Evolutionary conservation across 306 rosid species (phyloP), one percentile per base, ranked within the genome.

Genomic region (Adenanthera pavonina): DNA sequence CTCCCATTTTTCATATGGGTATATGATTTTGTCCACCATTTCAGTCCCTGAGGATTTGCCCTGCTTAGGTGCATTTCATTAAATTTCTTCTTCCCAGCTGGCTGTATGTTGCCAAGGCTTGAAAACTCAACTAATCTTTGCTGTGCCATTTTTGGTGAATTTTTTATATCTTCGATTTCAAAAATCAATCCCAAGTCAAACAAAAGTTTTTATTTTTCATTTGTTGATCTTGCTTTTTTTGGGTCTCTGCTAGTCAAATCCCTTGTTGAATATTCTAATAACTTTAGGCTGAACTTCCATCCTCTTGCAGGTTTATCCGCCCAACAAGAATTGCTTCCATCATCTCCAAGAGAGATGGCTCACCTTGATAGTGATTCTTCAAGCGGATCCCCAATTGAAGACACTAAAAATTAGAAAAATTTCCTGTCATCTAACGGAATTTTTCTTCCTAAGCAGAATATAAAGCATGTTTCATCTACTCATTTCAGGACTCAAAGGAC

Each of bases 291-390:
- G 51, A 71, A 70, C 52, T 30, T 54, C 51, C 30, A 38, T 66
- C 49, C 48, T 76, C 54, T 82, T 59, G 56, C 89, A 95, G 98
- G 88, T 82, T 82, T 94, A 1, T 41, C 96, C 73, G 83, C 93
- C 8, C 84, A 85, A 70, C 89, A 75, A 64, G 97, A 89, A 66
- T 83, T 91, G 40, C 87, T 82, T 51, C 90, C 99, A 40, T 49
- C 89, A 3, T 84, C 97, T 56, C 93, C 97, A 7, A 77, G 86
- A 78, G 94, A 85, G 34, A 43, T 78, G 52, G 74, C 83, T 75
- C 56, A 76, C 70, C 89, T 67, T 38, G 94, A 89, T 66, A 96
- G 97, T 69, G 98, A 96, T 85, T 88, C 94, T 60, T 93, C 99
- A 6, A 88, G 94, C 46, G 97, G 87, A 73, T 88, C 92, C 8